Evolutionary conservation across 169 alveolate species (phyloP).

Genomic region (Haemoproteus tartakovskyi): DNA sequence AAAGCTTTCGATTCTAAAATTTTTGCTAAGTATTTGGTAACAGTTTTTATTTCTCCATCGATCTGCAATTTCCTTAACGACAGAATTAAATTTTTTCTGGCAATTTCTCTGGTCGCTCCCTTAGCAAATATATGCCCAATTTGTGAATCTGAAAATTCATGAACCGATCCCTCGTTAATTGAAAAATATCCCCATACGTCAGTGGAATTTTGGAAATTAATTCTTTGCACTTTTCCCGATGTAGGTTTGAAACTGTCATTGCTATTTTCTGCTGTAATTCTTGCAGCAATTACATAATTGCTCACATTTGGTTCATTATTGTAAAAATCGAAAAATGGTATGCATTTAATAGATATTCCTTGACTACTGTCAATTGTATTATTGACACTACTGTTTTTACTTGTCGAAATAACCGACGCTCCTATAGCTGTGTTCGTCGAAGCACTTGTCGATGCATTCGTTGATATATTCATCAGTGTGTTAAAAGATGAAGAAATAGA

Average conservation of each 20-base stretch:
- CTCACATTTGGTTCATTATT: slow-evolving; percentile 37
- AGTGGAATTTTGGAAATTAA: slow-evolving; percentile 73
- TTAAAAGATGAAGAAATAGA: too few species aligned
- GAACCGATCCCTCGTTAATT: slow-evolving; percentile 81
- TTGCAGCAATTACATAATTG: slow-evolving; percentile 80
- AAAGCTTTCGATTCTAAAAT: slow-evolving; percentile 77
- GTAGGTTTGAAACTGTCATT: slow-evolving; percentile 87
- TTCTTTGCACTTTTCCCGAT: slow-evolving; percentile 74
- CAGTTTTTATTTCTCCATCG: slow-evolving; percentile 81
- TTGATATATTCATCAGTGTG: too few species aligned
- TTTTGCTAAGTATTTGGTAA: slow-evolving; percentile 71
- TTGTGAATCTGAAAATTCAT: slow-evolving; percentile 87
- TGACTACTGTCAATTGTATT: background rate
- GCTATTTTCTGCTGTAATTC: slow-evolving; percentile 87
- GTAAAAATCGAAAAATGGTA: slow-evolving; percentile 67
- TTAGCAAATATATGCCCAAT: slow-evolving; percentile 86
- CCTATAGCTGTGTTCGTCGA: too few species aligned
- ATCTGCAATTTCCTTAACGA: slow-evolving; percentile 75
- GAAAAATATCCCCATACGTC: slow-evolving; percentile 85
- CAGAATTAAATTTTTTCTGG: slow-evolving; percentile 74
- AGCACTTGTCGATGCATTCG: too few species aligned
- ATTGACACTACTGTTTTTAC: slow-evolving; percentile 17
- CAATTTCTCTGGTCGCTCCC: slow-evolving; percentile 80
- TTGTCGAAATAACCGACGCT: too few species aligned
- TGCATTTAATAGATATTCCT: too few species aligned